phyloP scores from a whole-genome alignment of 139 green algal genomes.

The Deuterostichococcus epilithicus region DNA sequence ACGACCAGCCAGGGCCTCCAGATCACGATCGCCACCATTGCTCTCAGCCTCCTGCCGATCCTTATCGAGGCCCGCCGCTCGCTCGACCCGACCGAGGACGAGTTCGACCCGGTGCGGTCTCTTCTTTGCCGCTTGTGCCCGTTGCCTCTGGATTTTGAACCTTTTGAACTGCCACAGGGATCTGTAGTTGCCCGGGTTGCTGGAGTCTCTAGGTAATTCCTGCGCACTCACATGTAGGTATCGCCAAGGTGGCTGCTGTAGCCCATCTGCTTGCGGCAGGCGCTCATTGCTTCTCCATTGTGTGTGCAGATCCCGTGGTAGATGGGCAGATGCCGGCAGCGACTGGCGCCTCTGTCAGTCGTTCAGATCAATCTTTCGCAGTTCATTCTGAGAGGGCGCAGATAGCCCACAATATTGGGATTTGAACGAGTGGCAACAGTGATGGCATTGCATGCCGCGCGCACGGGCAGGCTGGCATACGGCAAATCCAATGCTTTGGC shows the following conservation, averaged over 20 bases:
- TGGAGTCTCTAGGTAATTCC: no score
- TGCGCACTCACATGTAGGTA: no score
- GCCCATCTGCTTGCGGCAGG: no score
- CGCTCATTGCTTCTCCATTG: no score
- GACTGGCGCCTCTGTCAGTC: no score
- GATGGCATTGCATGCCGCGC: no score
- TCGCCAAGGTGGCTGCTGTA: no score
- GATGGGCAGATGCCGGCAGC: background rate
- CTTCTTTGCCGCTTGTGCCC: no score
- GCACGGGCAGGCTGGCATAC: background rate
- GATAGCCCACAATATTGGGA: background rate
- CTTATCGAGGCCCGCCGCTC: background rate
- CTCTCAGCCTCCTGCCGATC: background rate
- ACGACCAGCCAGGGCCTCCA: background rate
- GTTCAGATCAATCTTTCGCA: background rate
- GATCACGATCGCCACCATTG: background rate
- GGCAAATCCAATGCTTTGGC: background rate
- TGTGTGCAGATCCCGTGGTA: constrained; percentile 1
- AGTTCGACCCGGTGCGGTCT: background rate
- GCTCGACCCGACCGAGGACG: background rate
- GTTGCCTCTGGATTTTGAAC: background rate
- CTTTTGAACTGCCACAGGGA: no score
- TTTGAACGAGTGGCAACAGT: no score
- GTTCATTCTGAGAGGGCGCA: background rate
- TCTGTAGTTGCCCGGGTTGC: no score